These are phyloP conservation scores for Mucor lusitanicus DNA, from an alignment of 371 early-diverging fungal species.

Conservation along the genomic window DNA sequence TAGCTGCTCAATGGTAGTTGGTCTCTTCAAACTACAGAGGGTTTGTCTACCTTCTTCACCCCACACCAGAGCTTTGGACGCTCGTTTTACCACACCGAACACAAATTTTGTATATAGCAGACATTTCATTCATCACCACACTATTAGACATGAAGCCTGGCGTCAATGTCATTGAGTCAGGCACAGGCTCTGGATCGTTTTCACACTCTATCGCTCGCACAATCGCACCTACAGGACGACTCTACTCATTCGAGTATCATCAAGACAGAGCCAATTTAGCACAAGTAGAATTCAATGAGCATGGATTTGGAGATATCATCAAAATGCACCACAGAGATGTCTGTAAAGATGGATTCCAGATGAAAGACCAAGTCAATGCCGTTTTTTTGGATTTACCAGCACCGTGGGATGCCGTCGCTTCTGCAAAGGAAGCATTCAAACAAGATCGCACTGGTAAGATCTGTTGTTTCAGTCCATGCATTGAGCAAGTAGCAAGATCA, in stretches of 20 bases:
- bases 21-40: slow-evolving; percentile 74
- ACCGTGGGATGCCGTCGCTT: slow-evolving; percentile 92
- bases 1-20: slow-evolving; percentile 42
- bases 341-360: slow-evolving; percentile 87
- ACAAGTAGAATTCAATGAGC: slow-evolving; percentile 76
- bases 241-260: slow-evolving; percentile 96
- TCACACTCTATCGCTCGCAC: slow-evolving; percentile 92
- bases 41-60: slow-evolving; percentile 86
- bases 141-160: slow-evolving; percentile 88
- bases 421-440: slow-evolving; percentile 83
- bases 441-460: slow-evolving; percentile 78
- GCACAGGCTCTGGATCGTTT: slow-evolving; percentile 96
- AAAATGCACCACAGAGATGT: slow-evolving; percentile 84
- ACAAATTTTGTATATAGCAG: slow-evolving; percentile 92
- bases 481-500: slow-evolving; percentile 91
- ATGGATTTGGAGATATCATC: slow-evolving; percentile 70
- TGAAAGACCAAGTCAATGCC: slow-evolving; percentile 74
- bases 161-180: slow-evolving; percentile 85
- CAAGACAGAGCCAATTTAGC: slow-evolving; percentile 76
- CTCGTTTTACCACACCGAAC: slow-evolving; percentile 91
- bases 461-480: slow-evolving; percentile 94
- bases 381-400: slow-evolving; percentile 97
- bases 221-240: slow-evolving; percentile 81
- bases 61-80: slow-evolving; percentile 97
- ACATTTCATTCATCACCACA: slow-evolving; percentile 86